These are phyloP conservation scores for Piloderma croceum DNA, from an alignment of 768 basidiomycete species.

Conservation along the genomic window DNA sequence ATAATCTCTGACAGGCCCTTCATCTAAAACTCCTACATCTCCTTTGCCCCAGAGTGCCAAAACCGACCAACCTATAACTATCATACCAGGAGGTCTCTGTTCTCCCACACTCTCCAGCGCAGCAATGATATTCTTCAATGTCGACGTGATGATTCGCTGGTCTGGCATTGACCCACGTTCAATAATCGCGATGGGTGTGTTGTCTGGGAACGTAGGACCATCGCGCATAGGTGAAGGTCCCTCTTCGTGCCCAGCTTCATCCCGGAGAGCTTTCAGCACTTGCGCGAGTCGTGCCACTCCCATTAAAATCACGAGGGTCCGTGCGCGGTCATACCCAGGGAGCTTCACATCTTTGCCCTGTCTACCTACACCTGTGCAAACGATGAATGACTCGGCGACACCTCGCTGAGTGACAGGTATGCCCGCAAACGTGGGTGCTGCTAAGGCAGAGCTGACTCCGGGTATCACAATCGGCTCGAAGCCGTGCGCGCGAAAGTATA, in stretches of 20 bases:
- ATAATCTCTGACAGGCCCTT: conserved; percentile 36
- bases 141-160: conserved; percentile 79
- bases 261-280: conserved; percentile 58
- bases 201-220: conserved; percentile 54
- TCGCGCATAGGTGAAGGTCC: too few relatives aligned
- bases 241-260: conserved; percentile 5
- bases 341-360: conserved; percentile 75
- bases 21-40: conserved; percentile 66
- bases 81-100: conserved; percentile 94
- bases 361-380: conserved; percentile 93
- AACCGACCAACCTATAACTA: conserved; percentile 90
- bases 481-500: conserved; percentile 84
- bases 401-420: conserved; percentile 96
- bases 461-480: conserved; percentile 83
- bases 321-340: conserved; percentile 80
- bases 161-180: conserved; percentile 94
- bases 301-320: conserved; percentile 89
- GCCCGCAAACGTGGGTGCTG: conserved; percentile 82
- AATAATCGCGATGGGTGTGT: conserved; percentile 85
- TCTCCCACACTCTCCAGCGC: conserved; percentile 74
- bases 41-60: conserved; percentile 70
- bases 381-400: conserved; percentile 80
- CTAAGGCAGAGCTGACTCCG: conserved; percentile 84
- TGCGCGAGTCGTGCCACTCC: conserved; percentile 81
- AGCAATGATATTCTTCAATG: conserved; percentile 60